Conservation (phyloP, 306 rosid species). For the Dryas octopetala region DNA sequence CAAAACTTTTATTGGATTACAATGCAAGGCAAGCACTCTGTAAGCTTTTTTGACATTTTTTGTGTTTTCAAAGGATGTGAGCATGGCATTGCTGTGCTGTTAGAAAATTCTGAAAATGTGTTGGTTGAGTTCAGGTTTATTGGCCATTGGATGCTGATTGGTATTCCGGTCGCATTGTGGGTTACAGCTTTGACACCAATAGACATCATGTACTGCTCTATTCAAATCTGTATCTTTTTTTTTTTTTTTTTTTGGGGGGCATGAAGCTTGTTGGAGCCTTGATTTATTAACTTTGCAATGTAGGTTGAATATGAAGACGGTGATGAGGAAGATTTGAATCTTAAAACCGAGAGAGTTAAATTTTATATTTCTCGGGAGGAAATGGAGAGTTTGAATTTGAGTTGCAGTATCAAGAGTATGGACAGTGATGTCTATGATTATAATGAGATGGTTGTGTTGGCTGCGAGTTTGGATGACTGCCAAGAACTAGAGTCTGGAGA, state of each 20-base stretch:
- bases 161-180: constrained; percentile 61
- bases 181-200: constrained; percentile 54
- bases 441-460: constrained; percentile 90
- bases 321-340: constrained; percentile 67
- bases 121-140: constrained; percentile 62
- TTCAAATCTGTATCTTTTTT: background rate
- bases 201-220: constrained; percentile 64
- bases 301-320: constrained; percentile 87
- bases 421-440: constrained; percentile 67
- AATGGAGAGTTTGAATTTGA: constrained; percentile 74
- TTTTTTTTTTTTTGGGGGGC: background rate
- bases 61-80: constrained; percentile 12
- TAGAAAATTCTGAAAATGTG: constrained; percentile 10
- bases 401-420: constrained; percentile 42
- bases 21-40: constrained; percentile 84
- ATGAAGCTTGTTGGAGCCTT: background rate
- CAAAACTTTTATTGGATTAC: constrained; percentile 66
- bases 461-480: constrained; percentile 88
- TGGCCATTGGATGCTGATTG: constrained; percentile 94
- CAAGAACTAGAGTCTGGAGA: constrained; percentile 90
- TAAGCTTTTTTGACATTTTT: constrained; percentile 22
- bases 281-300: constrained; percentile 24
- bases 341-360: constrained; percentile 71
- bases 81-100: constrained; percentile 27
- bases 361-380: constrained; percentile 78